A percentile compares a stretch with the other conserved stretches of the same genome.
Conservation (phyloP, 805 yeast species). For the Candida berthetii region DNA sequence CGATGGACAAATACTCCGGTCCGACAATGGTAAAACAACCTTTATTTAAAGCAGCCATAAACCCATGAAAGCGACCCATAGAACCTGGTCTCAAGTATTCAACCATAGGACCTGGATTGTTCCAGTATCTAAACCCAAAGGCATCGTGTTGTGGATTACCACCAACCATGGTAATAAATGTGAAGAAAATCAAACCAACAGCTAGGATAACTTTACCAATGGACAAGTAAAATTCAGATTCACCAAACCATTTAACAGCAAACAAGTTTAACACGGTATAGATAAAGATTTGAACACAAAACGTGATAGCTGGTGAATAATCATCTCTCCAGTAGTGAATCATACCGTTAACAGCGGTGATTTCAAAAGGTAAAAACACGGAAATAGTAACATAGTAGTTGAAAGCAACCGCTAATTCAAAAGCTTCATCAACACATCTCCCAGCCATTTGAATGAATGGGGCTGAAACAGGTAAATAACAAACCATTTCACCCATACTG, state of each 20-base stretch:
- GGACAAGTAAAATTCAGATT: slow-evolving; percentile 72
- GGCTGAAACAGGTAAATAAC: no score
- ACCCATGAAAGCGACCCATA: slow-evolving; percentile 65
- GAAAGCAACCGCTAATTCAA: slow-evolving; percentile 67
- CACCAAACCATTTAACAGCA: slow-evolving; percentile 75
- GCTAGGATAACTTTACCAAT: slow-evolving; percentile 69
- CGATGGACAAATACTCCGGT: slow-evolving; percentile 78
- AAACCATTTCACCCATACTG: no score
- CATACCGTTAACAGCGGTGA: slow-evolving; percentile 57
- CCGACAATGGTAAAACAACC: slow-evolving; percentile 80
- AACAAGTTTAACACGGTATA: slow-evolving; percentile 59
- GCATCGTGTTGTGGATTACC: no score
- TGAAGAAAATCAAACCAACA: no score
- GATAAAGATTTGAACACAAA: slow-evolving; percentile 58
- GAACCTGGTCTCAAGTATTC: slow-evolving; percentile 46
- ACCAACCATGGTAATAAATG: no score
- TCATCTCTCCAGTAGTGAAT: slow-evolving; percentile 74
- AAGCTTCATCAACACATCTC: slow-evolving; percentile 60
- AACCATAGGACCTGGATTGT: slow-evolving; percentile 47
- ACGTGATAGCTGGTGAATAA: slow-evolving; percentile 63
- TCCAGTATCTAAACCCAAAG: slow-evolving; percentile 54
- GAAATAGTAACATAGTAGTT: slow-evolving; percentile 51
- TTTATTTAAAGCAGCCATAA: slow-evolving; percentile 58
- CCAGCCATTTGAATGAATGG: no score
- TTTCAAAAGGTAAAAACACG: slow-evolving; percentile 55